Evolutionary conservation across 2,329 filamentous ascomycete genomes (phyloP).

Genomic region (Trichoderma sp.): DNA sequence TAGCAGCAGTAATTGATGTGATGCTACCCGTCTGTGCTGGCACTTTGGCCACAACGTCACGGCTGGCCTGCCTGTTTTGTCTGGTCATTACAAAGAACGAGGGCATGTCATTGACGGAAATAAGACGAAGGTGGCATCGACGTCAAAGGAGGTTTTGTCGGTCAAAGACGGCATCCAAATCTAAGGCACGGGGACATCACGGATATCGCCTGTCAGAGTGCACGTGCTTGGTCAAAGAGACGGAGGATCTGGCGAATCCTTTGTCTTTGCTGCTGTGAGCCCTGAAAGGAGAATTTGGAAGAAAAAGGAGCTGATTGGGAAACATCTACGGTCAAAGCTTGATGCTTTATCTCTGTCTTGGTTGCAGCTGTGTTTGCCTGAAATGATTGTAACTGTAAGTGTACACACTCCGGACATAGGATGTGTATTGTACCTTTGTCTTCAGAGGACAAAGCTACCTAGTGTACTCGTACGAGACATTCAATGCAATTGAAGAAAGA

Average conservation of each 20-base stretch:
- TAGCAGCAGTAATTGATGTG: neutral
- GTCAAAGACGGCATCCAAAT: neutral
- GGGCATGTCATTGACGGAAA: neutral
- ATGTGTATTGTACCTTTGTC: neutral
- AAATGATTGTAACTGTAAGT: neutral
- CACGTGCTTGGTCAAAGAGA: neutral
- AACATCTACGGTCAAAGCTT: neutral
- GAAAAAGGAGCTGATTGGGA: neutral
- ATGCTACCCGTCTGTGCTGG: neutral
- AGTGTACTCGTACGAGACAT: neutral
- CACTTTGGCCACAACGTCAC: neutral
- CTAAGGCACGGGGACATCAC: neutral
- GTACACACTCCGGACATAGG: neutral
- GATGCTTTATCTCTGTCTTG: neutral
- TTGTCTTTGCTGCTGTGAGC: neutral
- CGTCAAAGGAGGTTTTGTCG: neutral
- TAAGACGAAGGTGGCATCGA: neutral
- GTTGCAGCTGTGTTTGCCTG: neutral
- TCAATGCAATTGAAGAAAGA: neutral
- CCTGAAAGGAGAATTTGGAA: neutral
- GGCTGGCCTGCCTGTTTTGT: slow-evolving; percentile 14
- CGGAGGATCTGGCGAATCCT: neutral
- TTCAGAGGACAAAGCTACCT: neutral
- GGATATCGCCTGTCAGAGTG: neutral
- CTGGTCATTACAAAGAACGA: neutral